Evolutionary conservation across 805 yeast genomes (phyloP).

Genomic region (Yarrowia sp.): DNA sequence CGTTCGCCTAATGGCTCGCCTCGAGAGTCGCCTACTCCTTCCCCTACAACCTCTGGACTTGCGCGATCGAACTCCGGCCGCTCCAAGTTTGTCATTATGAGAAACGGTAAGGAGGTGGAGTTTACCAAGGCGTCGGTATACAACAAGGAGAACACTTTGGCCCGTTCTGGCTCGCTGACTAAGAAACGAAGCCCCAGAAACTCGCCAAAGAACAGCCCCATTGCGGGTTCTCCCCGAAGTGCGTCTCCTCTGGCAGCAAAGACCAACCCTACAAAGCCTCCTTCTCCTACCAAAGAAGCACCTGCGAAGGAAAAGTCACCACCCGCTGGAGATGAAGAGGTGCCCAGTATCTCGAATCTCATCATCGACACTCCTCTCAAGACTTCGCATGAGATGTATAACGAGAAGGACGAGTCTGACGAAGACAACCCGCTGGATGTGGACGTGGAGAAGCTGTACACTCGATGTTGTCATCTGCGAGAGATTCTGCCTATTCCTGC

Average conservation of each 20-base stretch:
- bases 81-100: slow-evolving; percentile 25
- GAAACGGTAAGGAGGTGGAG: slow-evolving; percentile 33
- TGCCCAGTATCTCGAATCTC: slow-evolving; percentile 30
- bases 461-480: slow-evolving; percentile 90
- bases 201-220: slow-evolving; percentile 7
- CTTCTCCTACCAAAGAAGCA: slow-evolving; percentile 15
- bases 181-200: slow-evolving; percentile 15
- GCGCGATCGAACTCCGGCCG: slow-evolving; percentile 13
- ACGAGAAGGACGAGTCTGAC: slow-evolving; percentile 24
- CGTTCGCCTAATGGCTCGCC: not conserved
- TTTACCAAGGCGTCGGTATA: slow-evolving; percentile 32
- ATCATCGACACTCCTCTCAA: slow-evolving; percentile 35
- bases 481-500: slow-evolving; percentile 94
- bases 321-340: slow-evolving; percentile 19
- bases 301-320: not conserved
- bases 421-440: slow-evolving; percentile 33
- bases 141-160: slow-evolving; percentile 29
- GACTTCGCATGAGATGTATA: slow-evolving; percentile 29
- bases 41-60: slow-evolving; percentile 7
- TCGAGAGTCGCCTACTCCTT: slow-evolving; percentile 13
- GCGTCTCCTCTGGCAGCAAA: slow-evolving; percentile 14
- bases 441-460: slow-evolving; percentile 59
- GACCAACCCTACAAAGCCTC: not conserved
- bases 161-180: slow-evolving; percentile 6
- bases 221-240: slow-evolving; percentile 5